Percentiles rank a stretch among this genome's conserved stretches.
Conservation (phyloP, 2,329 filamentous ascomycete genomes). For the Neodidymelliopsis sp. region DNA sequence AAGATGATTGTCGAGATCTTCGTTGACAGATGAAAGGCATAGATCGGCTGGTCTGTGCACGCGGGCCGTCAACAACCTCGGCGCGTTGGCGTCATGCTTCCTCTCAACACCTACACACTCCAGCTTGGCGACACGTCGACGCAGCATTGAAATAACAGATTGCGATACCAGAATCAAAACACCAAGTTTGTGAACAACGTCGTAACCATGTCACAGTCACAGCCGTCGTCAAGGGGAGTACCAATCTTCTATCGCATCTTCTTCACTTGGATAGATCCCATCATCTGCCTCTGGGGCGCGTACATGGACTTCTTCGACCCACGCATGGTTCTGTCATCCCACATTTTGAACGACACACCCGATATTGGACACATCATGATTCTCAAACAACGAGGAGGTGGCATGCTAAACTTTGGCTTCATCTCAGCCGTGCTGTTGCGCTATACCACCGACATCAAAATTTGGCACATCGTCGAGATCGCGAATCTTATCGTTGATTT, state of each 20-base stretch:
- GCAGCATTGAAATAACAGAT: no score
- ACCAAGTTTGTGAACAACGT: no score
- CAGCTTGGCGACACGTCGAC: no score
- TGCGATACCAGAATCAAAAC: no score
- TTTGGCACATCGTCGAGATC: slow-evolving; percentile 34
- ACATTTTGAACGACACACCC: slow-evolving; percentile 23
- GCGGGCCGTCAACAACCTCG: no score
- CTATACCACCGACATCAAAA: slow-evolving; percentile 29
- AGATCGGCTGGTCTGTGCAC: no score
- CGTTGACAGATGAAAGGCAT: no score
- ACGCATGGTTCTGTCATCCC: slow-evolving; percentile 27
- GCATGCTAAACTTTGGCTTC: slow-evolving; percentile 38
- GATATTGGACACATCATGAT: slow-evolving; percentile 37
- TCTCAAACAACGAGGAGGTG: slow-evolving; percentile 36
- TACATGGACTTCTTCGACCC: slow-evolving; percentile 40
- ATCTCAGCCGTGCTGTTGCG: slow-evolving; percentile 36
- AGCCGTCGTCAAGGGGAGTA: not conserved
- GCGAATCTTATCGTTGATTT: slow-evolving; percentile 32
- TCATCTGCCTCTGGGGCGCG: slow-evolving; percentile 36
- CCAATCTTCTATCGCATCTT: slow-evolving; percentile 34
- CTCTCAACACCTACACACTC: no score
- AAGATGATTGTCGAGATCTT: no score
- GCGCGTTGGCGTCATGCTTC: no score
- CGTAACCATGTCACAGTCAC: not conserved
- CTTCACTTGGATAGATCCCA: slow-evolving; percentile 38